These are phyloP conservation scores for Rhododendron mucronatum DNA, from an alignment of 148 eudicot species.

Conservation along the genomic window DNA sequence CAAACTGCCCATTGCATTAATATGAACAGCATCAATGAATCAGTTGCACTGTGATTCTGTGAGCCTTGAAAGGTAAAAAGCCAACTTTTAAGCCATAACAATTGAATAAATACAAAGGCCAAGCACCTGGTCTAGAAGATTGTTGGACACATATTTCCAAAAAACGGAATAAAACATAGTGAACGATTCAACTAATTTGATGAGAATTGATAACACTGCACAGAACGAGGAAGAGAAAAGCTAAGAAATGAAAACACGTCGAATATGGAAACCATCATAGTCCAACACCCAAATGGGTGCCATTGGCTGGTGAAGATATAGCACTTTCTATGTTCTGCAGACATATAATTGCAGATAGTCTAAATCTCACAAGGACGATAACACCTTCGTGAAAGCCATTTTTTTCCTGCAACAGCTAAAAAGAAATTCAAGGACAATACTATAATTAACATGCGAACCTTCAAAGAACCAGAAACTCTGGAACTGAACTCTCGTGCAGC, in stretches of 20 bases:
- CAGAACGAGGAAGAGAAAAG: neutral
- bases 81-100: neutral
- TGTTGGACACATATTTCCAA: neutral
- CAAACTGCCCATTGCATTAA: neutral
- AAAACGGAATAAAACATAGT: neutral
- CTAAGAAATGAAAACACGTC: neutral
- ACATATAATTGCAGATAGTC: neutral
- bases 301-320: neutral
- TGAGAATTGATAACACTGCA: neutral
- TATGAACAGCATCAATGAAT: neutral
- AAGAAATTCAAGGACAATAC: neutral
- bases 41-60: neutral
- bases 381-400: neutral
- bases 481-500: conserved; percentile 61
- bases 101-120: neutral
- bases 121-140: neutral
- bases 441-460: conserved; percentile 29
- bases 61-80: neutral
- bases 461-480: conserved; percentile 48
- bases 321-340: neutral
- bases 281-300: neutral
- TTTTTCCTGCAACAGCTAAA: neutral
- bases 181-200: neutral
- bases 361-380: neutral
- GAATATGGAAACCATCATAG: neutral